These are phyloP conservation scores for Rhizopus sp. DNA, from an alignment of 371 early-diverging fungal species.

Conservation along the genomic window DNA sequence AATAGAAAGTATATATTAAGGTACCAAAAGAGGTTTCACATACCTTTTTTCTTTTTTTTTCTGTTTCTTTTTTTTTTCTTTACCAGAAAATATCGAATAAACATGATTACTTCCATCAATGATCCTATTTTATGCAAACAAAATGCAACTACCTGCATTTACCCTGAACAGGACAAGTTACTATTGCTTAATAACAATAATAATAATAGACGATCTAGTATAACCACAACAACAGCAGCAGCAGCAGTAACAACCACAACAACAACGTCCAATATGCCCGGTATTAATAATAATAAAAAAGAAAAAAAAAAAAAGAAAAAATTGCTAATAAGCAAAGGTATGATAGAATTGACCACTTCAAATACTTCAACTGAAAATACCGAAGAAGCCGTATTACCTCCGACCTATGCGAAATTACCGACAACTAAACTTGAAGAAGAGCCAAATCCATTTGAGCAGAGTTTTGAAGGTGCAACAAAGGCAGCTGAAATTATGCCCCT, in stretches of 20 bases:
- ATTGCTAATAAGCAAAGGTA: background rate
- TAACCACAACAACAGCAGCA: no score
- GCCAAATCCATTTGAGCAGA: constrained; percentile 33
- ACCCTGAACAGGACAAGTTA: background rate
- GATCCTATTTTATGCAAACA: background rate
- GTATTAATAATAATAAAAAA: background rate
- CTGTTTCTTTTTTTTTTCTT: background rate
- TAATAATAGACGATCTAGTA: no score
- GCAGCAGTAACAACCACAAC: background rate
- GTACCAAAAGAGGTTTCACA: constrained; percentile 3
- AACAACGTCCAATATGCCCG: background rate
- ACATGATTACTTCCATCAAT: background rate
- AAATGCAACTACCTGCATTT: background rate
- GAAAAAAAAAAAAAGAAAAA: background rate
- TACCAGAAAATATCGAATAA: no score
- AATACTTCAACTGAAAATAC: constrained; percentile 3
- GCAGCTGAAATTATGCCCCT: background rate
- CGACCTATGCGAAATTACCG: constrained; percentile 21
- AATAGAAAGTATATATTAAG: background rate
- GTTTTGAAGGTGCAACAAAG: constrained; percentile 15
- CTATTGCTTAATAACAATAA: background rate
- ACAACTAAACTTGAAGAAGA: constrained; percentile 30
- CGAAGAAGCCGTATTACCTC: constrained; percentile 20
- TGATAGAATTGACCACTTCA: background rate
- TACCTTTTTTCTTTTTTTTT: background rate